A percentile compares a stretch with the other conserved stretches of the same genome.
phyloP scores from a whole-genome alignment of 225 moss, liverwort and hornwort species.

The Sphagnum contortum region DNA sequence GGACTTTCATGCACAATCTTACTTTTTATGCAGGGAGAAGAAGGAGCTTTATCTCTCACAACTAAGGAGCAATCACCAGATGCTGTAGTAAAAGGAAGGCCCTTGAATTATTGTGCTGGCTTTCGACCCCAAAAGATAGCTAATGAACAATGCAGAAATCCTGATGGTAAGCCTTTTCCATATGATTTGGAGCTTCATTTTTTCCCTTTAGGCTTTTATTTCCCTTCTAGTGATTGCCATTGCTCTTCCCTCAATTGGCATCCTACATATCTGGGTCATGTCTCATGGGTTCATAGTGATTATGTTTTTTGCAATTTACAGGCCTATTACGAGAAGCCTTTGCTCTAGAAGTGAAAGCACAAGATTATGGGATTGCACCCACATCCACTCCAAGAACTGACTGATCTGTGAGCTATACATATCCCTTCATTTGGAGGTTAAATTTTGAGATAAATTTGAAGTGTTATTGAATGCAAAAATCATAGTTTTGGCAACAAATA shows the following conservation, averaged over 20 bases:
- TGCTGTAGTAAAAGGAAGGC: slow-evolving; percentile 59
- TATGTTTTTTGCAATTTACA: slow-evolving; percentile 5
- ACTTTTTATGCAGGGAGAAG: slow-evolving; percentile 53
- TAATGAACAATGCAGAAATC: slow-evolving; percentile 15
- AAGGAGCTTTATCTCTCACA: slow-evolving; percentile 75
- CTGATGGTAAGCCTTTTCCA: slow-evolving; percentile 35
- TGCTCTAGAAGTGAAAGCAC: slow-evolving; percentile 43
- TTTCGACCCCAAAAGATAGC: slow-evolving; percentile 49
- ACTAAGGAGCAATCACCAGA: slow-evolving; percentile 51
- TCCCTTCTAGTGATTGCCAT: too few species aligned
- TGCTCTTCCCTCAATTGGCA: too few species aligned
- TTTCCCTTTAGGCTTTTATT: too few species aligned
- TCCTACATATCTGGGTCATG: too few species aligned
- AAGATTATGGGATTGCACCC: slow-evolving; percentile 55
- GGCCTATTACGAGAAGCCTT: slow-evolving; percentile 65
- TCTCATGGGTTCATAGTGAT: too few species aligned
- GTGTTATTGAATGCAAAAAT: not conserved
- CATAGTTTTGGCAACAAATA: not conserved
- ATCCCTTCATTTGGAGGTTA: too few species aligned
- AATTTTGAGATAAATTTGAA: too few species aligned
- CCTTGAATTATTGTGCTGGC: slow-evolving; percentile 63
- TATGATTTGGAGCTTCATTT: too few species aligned
- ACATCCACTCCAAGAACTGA: slow-evolving; percentile 65
- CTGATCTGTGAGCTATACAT: slow-evolving; percentile 31
- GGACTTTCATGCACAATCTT: too few species aligned